Evolutionary conservation across 352 stramenopile species (phyloP), one percentile per base, ranked within the genome.

Genomic region (Pythium apleroticum): DNA sequence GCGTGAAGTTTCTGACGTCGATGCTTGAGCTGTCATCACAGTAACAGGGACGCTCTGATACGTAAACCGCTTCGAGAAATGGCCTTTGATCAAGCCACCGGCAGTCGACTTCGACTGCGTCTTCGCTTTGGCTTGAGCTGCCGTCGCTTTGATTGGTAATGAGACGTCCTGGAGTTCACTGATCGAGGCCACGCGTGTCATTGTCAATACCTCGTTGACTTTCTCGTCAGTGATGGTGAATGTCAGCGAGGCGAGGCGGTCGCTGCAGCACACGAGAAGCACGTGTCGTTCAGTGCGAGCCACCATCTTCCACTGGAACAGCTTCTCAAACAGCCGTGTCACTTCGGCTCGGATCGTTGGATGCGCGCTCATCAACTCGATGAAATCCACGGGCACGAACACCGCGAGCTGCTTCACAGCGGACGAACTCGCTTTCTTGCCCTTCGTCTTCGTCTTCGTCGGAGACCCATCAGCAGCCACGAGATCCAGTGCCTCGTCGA

Each of bases 1-100:
- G 31, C 45, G 7, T 43, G 46, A 28, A 3, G 33, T 24, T 24
- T 31, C 11, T 20, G 22, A 0, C 30, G 52, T 50, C 6, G 70
- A 57, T 0, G 39, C 43, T 8, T 27, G 27, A 52, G 11, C 24
- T 6, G 9, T 12, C 19, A 33, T 25, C 20, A 43, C 57, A 22
- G 68, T 19, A 14, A 65, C 43, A 19, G 52, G 66, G 20, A 67
- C 59, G 41, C 72, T 89, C 9, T 73, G 54, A 49, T 90, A 91
- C 7, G 78, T 81, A 65, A 88, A 93, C 11, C 85, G 73, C 41
- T 91, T 91, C 12, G 85, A 91, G 48, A 93, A 90, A 50, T 83
- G 62, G 0, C 84, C 84, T 58, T 81, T 89, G 9, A 78, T 45
- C 20, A 53, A 52, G 22, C 24, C 46, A 35, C 22, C 24, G 11